phyloP scores from a whole-genome alignment of 768 basidiomycete species.

The Lactarius evosmus region DNA sequence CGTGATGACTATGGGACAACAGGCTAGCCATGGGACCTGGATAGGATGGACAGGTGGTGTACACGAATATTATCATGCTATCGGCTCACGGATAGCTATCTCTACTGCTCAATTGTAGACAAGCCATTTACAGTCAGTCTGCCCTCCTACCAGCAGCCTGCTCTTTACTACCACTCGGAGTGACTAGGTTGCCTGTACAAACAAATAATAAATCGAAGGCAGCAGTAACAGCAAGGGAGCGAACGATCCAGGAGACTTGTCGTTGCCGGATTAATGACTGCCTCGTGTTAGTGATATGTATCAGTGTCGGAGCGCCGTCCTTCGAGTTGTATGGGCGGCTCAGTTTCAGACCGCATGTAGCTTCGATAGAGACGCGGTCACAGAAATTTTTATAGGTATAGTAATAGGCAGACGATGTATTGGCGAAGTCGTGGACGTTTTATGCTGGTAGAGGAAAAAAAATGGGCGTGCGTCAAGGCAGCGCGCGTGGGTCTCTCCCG shows the following conservation, averaged over 20 bases:
- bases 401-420: no score
- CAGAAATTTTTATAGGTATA: background rate
- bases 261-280: background rate
- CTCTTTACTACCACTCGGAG: background rate
- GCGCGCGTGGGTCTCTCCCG: no score
- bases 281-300: background rate
- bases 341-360: background rate
- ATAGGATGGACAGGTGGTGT: background rate
- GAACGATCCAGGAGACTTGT: background rate
- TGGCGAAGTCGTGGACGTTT: background rate
- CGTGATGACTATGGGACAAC: background rate
- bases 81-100: background rate
- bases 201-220: background rate
- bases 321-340: background rate
- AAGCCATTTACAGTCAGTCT: background rate
- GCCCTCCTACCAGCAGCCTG: background rate
- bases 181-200: background rate
- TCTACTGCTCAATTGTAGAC: no score
- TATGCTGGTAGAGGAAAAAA: background rate
- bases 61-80: background rate
- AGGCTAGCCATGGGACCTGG: background rate
- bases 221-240: background rate
- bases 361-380: background rate
- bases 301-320: background rate
- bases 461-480: background rate